A percentile compares a stretch with the other conserved stretches of the same genome.
phyloP scores from a whole-genome alignment of 495 filamentous ascomycete species.

The Aspergillus haitiensis region DNA sequence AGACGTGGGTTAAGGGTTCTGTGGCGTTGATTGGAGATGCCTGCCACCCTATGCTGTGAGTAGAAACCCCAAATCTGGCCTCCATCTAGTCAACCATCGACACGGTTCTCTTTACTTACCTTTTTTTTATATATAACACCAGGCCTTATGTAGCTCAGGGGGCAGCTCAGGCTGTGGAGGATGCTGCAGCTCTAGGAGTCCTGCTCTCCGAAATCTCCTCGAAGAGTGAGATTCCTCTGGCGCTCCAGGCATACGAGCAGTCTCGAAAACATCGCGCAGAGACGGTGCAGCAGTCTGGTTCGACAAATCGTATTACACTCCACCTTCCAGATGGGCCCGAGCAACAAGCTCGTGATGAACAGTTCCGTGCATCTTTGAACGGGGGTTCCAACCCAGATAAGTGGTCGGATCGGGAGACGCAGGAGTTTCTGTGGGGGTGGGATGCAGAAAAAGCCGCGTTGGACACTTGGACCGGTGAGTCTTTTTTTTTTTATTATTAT shows the following conservation, averaged over 20 bases:
- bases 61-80: not conserved
- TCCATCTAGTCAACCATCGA: not conserved
- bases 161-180: slow-evolving; percentile 55
- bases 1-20: slow-evolving; percentile 55
- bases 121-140: not conserved
- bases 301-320: slow-evolving; percentile 49
- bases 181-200: slow-evolving; percentile 53
- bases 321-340: slow-evolving; percentile 56
- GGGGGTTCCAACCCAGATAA: slow-evolving; percentile 44
- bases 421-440: slow-evolving; percentile 49
- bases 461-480: slow-evolving; percentile 43
- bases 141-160: slow-evolving; percentile 53
- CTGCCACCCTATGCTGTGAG: slow-evolving; percentile 64
- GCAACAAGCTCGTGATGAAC: slow-evolving; percentile 51
- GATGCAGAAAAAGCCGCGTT: slow-evolving; percentile 48
- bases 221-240: slow-evolving; percentile 39
- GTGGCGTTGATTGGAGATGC: slow-evolving; percentile 68
- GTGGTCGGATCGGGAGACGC: slow-evolving; percentile 52
- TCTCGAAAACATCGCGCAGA: slow-evolving; percentile 53
- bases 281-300: slow-evolving; percentile 52
- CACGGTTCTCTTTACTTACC: not conserved
- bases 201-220: slow-evolving; percentile 45
- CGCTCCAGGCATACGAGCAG: slow-evolving; percentile 48
- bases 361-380: slow-evolving; percentile 38
- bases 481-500: slow-evolving; percentile 4